Percentiles rank a stretch among this genome's conserved stretches.
These are phyloP conservation scores for Ajuga reptans DNA, from an alignment of 305 asterid species.

Conservation along the genomic window DNA sequence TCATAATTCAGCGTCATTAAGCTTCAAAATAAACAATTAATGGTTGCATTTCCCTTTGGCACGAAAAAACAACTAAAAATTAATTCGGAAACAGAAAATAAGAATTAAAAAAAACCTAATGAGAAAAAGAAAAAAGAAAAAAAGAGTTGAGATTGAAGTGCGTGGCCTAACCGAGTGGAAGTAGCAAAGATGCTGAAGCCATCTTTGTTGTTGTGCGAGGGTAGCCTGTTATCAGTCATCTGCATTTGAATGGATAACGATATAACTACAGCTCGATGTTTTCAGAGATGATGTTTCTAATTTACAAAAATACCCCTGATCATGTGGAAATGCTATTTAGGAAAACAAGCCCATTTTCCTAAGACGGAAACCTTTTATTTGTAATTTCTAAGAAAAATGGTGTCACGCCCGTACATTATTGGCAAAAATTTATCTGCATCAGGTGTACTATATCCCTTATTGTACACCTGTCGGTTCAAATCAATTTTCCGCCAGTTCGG, in stretches of 20 bases:
- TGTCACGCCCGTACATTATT: no score
- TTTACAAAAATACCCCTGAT: conserved; percentile 21
- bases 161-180: conserved; percentile 32
- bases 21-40: background rate
- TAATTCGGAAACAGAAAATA: background rate
- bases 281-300: background rate
- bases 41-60: background rate
- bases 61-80: background rate
- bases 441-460: no score
- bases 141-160: background rate
- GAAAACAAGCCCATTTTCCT: background rate
- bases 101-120: background rate
- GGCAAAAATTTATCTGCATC: no score
- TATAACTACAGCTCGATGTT: conserved; percentile 18
- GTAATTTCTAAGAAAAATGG: no score
- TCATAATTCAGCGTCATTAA: background rate
- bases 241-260: conserved; percentile 38
- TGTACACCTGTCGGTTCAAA: no score
- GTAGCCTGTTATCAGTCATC: conserved; percentile 17
- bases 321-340: background rate
- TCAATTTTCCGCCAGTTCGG: no score
- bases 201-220: conserved; percentile 15
- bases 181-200: conserved; percentile 39
- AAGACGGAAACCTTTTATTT: no score
- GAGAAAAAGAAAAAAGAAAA: background rate